Base-by-base conservation (phyloP, 352 stramenopile species). In the Phytopythium cucurbitacearum region DNA sequence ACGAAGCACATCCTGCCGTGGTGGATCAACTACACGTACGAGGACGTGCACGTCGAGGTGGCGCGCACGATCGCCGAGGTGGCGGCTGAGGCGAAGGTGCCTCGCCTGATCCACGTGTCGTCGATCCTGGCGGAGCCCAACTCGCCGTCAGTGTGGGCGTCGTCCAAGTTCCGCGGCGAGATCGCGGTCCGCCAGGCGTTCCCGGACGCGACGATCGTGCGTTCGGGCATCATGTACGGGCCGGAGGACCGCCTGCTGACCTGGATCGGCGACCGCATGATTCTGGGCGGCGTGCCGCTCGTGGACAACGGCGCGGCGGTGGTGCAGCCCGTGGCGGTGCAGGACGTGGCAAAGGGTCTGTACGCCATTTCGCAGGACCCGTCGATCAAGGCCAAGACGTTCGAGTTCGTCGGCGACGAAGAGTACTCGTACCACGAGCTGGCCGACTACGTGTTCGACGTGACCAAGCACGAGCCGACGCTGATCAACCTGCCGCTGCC, bases 371-470 rank as follows among this genome's bases (percentile, higher is more conserved):
- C 62, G 45, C 76, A 89, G 67, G 83, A 95, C 66, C 48, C 63
- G 56, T 89, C 59, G 60, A 94, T 98, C 64, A 82, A 97, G 48
- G 94, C 95, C 51, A 80, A 97, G 60, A 97, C 83, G 6, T 97
- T 99, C 47, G 93, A 99, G 67, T 89, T 98, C 59, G 96, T 97
- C 51, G 97, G 97, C 36, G 91, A 97, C 28, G 87, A 98, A 49
- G 93, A 98, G 73, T 99, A 98, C 66, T 95, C 95, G 51, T 92
- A 97, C 72, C 96, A 96, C 62, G 95, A 99, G 68, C 64, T 99
- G n/a, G 95, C 87, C 13, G 90, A 98, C 59, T 99, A 98, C 69
- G 88, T 98, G 39, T 97, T 97, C 57, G 93, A 99, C 53, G 71
- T 81, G 53, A 96, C 82, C 50, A 89, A 91, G 66, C 66, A 71